Conservation (phyloP, 164 flowering plant species). For the Piper betle region DNA sequence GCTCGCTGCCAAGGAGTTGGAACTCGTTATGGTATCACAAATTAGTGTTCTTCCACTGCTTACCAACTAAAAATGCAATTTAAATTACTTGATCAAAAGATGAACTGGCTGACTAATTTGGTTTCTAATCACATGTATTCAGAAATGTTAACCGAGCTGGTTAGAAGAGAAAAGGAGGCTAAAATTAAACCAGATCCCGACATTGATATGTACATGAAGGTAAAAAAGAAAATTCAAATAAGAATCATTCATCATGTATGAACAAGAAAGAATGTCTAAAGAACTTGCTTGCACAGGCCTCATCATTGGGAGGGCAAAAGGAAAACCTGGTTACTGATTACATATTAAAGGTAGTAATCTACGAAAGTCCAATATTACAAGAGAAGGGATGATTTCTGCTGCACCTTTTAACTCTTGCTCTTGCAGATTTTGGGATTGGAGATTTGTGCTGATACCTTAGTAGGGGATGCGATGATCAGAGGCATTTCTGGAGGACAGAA, state of each 20-base stretch:
- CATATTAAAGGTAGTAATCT: background rate
- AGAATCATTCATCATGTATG: too few species aligned
- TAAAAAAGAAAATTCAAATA: background rate
- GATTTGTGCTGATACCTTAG: constrained; percentile 35
- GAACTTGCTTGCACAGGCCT: background rate
- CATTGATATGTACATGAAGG: constrained; percentile 10
- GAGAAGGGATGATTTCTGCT: constrained; percentile 23
- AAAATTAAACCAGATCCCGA: constrained; percentile 57
- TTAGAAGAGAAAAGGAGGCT: constrained; percentile 31
- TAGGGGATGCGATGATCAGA: constrained; percentile 53
- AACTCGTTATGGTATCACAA: constrained; percentile 11
- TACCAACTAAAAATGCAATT: too few species aligned
- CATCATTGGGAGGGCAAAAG: background rate
- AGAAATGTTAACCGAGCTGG: constrained; percentile 32
- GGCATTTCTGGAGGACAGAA: constrained; percentile 60
- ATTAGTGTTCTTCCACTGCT: too few species aligned
- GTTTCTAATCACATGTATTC: background rate
- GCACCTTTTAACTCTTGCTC: background rate
- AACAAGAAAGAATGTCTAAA: background rate
- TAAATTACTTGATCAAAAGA: background rate
- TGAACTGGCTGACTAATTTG: background rate
- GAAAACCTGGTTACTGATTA: background rate
- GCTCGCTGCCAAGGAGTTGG: constrained; percentile 28
- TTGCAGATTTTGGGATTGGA: constrained; percentile 47
- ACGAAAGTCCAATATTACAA: constrained; percentile 10